phyloP scores from a whole-genome alignment of 306 rosid species.

The Sicyos edulis region DNA sequence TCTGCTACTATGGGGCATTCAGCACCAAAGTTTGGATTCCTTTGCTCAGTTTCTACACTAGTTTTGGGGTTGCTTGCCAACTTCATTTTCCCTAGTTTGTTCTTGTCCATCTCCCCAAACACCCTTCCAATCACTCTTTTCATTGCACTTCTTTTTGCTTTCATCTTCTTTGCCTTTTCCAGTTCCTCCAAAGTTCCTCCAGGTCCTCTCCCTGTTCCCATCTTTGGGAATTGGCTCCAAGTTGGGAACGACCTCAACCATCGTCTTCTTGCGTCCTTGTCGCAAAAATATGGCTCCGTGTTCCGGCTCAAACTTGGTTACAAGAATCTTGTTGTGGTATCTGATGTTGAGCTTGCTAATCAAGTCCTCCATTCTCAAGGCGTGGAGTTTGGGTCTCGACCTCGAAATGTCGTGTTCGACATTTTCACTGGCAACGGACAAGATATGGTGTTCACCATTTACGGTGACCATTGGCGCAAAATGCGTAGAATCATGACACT shows the following conservation, averaged over 20 bases:
- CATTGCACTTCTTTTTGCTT: constrained; percentile 16
- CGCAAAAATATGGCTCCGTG: constrained; percentile 53
- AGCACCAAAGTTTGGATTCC: constrained; percentile 20
- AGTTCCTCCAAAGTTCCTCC: constrained; percentile 44
- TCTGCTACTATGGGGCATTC: constrained; percentile 27
- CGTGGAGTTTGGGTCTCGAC: constrained; percentile 66
- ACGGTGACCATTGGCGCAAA: constrained; percentile 83
- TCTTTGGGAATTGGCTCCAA: constrained; percentile 82
- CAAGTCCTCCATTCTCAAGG: constrained; percentile 80
- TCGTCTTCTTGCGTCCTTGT: constrained; percentile 52
- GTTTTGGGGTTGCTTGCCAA: constrained; percentile 28
- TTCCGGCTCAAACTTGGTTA: constrained; percentile 72
- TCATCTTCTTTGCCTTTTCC: constrained; percentile 18
- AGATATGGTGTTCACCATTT: constrained; percentile 77
- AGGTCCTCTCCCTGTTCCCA: constrained; percentile 57
- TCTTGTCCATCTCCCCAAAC: constrained; percentile 17
- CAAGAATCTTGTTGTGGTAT: constrained; percentile 58
- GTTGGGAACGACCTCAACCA: constrained; percentile 80
- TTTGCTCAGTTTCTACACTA: constrained; percentile 22
- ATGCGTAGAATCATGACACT: constrained; percentile 80
- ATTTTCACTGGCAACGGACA: constrained; percentile 78
- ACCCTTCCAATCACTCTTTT: constrained; percentile 21
- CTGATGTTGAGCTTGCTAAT: constrained; percentile 56
- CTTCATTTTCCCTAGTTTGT: constrained; percentile 15
- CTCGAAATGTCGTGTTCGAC: constrained; percentile 63